Percentiles rank a stretch among this genome's conserved stretches.
Evolutionary conservation across 2,329 filamentous ascomycete species (phyloP).

Genomic region (Corinectria fuckeliana): DNA sequence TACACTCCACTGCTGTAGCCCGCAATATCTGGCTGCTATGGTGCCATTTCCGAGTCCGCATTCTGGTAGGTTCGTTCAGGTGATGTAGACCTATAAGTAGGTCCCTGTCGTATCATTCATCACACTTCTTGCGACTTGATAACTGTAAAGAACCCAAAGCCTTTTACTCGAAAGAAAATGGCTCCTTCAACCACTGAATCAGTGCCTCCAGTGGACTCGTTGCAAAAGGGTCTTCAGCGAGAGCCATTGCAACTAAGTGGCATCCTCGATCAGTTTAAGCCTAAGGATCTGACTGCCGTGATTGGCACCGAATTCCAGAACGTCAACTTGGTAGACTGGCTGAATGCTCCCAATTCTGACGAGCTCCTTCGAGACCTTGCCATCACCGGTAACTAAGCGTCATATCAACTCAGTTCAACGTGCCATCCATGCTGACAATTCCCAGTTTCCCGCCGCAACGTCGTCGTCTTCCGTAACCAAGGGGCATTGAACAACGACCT

Average conservation of each 20-base stretch:
- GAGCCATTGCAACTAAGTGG: neutral
- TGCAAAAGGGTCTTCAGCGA: too few species aligned
- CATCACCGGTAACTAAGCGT: slow-evolving; percentile 56
- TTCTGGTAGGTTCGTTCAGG: too few species aligned
- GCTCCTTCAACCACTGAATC: too few species aligned
- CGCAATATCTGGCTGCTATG: too few species aligned
- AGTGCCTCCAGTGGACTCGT: too few species aligned
- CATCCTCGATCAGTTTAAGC: slow-evolving; percentile 36
- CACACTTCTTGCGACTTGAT: too few species aligned
- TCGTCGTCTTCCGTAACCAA: slow-evolving; percentile 70
- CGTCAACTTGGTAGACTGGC: slow-evolving; percentile 55
- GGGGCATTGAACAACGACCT: slow-evolving; percentile 62
- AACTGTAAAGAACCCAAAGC: too few species aligned
- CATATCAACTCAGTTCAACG: neutral
- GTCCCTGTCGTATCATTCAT: too few species aligned
- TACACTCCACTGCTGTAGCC: too few species aligned
- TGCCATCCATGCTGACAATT: neutral
- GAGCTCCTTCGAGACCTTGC: slow-evolving; percentile 65
- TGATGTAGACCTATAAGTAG: too few species aligned
- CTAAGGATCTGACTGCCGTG: slow-evolving; percentile 47
- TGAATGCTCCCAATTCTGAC: slow-evolving; percentile 58
- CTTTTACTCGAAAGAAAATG: too few species aligned
- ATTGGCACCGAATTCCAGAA: slow-evolving; percentile 62
- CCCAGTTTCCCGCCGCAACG: slow-evolving; percentile 65
- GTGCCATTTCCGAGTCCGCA: too few species aligned